Evolutionary conservation across 2,329 filamentous ascomycete genomes (phyloP).

Genomic region (Decorospora gaudefroyi): DNA sequence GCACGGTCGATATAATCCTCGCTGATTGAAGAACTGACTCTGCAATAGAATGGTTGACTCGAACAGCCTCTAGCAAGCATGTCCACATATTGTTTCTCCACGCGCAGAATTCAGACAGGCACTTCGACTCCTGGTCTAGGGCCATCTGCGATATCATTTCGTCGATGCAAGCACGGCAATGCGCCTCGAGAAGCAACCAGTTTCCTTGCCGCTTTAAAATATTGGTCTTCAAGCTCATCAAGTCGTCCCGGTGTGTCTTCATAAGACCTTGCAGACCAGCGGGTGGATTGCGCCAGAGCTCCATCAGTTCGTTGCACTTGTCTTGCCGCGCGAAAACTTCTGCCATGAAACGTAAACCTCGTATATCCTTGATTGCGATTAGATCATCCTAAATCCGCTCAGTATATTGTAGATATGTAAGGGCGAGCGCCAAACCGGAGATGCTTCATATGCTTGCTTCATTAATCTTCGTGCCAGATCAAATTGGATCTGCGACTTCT

Average conservation of each 20-base stretch:
- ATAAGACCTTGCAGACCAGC: slow-evolving; percentile 22
- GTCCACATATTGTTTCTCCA: slow-evolving; percentile 29
- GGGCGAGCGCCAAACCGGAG: slow-evolving; percentile 21
- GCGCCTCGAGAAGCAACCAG: slow-evolving; percentile 25
- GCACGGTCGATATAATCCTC: not conserved
- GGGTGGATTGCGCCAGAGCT: slow-evolving; percentile 30
- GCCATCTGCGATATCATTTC: slow-evolving; percentile 9
- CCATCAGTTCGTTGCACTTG: slow-evolving; percentile 30
- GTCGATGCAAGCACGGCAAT: slow-evolving; percentile 23
- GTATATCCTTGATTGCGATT: slow-evolving; percentile 36
- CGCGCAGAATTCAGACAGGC: slow-evolving; percentile 22
- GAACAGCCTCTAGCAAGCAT: slow-evolving; percentile 20
- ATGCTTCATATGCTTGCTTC: slow-evolving; percentile 35
- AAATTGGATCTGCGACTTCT: slow-evolving; percentile 26
- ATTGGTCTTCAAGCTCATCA: slow-evolving; percentile 24
- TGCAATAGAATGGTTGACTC: slow-evolving; percentile 4
- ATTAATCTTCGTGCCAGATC: slow-evolving; percentile 31
- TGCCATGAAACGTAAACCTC: slow-evolving; percentile 44
- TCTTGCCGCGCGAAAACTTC: slow-evolving; percentile 36
- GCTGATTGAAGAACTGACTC: slow-evolving; percentile 14
- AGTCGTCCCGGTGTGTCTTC: slow-evolving; percentile 30
- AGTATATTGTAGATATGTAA: slow-evolving; percentile 4
- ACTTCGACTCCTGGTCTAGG: slow-evolving; percentile 3
- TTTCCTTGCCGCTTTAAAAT: slow-evolving; percentile 14
- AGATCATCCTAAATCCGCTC: slow-evolving; percentile 29